Conservation (phyloP, 2,329 filamentous ascomycete species). For the Fusarium nygamai region DNA sequence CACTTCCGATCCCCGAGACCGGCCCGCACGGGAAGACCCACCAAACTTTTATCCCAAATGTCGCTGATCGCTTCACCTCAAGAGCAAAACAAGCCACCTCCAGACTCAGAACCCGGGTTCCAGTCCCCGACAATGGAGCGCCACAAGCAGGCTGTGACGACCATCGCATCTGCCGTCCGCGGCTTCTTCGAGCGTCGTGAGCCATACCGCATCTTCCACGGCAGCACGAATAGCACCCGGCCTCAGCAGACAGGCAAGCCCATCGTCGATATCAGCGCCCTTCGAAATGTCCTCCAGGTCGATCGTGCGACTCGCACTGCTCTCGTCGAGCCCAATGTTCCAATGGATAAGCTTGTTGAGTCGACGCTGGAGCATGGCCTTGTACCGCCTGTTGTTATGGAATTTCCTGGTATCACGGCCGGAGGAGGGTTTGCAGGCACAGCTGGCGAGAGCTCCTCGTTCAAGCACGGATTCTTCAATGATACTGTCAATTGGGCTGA, state of each 20-base stretch:
- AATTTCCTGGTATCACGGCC: slow-evolving; percentile 76
- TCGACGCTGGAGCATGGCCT: slow-evolving; percentile 65
- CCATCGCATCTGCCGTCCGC: slow-evolving; percentile 55
- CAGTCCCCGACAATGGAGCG: slow-evolving; percentile 50
- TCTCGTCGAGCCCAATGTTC: slow-evolving; percentile 74
- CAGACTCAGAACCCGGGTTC: slow-evolving; percentile 1
- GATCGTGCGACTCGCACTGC: slow-evolving; percentile 63
- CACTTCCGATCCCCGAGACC: slow-evolving; percentile 24
- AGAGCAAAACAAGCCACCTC: slow-evolving; percentile 5
- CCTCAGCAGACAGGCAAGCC: slow-evolving; percentile 59
- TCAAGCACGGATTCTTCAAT: slow-evolving; percentile 74
- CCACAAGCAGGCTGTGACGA: slow-evolving; percentile 56
- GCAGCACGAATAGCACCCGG: slow-evolving; percentile 80
- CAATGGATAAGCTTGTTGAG: slow-evolving; percentile 72
- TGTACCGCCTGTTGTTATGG: slow-evolving; percentile 74
- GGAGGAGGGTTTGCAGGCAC: slow-evolving; percentile 74
- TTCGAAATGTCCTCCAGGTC: slow-evolving; percentile 72
- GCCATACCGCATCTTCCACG: slow-evolving; percentile 79
- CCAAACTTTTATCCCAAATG: slow-evolving; percentile 23
- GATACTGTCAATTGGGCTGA: slow-evolving; percentile 69
- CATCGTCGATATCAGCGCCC: slow-evolving; percentile 72
- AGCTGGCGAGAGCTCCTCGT: slow-evolving; percentile 74
- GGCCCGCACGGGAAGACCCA: slow-evolving; percentile 30
- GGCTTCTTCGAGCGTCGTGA: slow-evolving; percentile 55
- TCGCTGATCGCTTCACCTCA: slow-evolving; percentile 14